Conservation (phyloP, 1,284 basidiomycete genomes). For the Laetiporus sulphureus region DNA sequence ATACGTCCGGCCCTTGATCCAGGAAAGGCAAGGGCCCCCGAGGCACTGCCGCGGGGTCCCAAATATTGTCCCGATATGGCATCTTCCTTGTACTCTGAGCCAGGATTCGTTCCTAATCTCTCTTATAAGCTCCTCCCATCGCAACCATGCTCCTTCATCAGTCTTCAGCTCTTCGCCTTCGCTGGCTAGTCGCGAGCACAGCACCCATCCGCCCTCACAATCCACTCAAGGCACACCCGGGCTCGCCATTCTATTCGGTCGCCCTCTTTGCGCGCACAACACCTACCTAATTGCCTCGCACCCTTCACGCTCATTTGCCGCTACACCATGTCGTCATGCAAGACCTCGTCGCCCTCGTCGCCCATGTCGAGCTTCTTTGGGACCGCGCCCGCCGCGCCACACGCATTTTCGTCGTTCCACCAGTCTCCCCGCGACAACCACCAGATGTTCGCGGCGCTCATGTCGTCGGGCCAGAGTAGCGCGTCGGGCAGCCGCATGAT, state of each 20-base stretch:
- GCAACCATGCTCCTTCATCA: too few species aligned
- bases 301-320: slow-evolving; percentile 1
- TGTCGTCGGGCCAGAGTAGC: slow-evolving; percentile 5
- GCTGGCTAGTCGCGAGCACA: too few species aligned
- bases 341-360: slow-evolving; percentile 22
- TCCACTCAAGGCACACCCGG: too few species aligned
- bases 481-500: not conserved
- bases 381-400: slow-evolving; percentile 30
- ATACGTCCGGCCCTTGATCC: slow-evolving; percentile 20
- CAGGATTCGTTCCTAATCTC: too few species aligned
- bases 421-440: slow-evolving; percentile 62
- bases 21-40: slow-evolving; percentile 15
- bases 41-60: slow-evolving; percentile 13
- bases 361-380: slow-evolving; percentile 30
- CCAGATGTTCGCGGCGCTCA: slow-evolving; percentile 56
- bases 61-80: slow-evolving; percentile 15
- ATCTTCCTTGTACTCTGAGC: slow-evolving; percentile 21
- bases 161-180: too few species aligned
- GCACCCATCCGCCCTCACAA: too few species aligned
- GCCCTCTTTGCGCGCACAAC: too few species aligned
- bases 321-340: slow-evolving; percentile 26
- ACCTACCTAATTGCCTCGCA: too few species aligned
- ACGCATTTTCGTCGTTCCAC: slow-evolving; percentile 58
- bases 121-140: too few species aligned
- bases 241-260: too few species aligned